Percentiles rank a stretch among this genome's conserved stretches.
Evolutionary conservation across 768 basidiomycete species (phyloP).

Genomic region (Cystobasidium tubakii): DNA sequence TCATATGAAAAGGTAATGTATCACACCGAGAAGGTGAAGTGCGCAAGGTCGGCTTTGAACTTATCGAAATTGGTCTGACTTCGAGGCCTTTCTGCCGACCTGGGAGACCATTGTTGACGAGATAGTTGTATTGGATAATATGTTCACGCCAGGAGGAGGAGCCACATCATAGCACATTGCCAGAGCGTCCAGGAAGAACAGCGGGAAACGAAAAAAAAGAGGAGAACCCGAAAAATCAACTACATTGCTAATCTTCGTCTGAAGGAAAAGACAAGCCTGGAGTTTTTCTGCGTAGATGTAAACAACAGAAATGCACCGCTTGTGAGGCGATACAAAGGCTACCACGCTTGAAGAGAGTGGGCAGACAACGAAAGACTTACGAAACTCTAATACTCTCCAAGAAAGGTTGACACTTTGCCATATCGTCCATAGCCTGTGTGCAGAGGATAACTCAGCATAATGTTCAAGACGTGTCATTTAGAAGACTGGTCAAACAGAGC

Average conservation of each 20-base stretch:
- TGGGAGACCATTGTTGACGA: not conserved
- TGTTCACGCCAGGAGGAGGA: no score
- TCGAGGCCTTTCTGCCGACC: not conserved
- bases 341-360: not conserved
- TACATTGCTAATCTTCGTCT: not conserved
- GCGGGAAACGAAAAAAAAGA: not conserved
- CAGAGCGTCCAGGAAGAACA: no score
- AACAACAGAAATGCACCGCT: not conserved
- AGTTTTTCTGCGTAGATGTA: not conserved
- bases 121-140: not conserved
- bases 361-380: no score
- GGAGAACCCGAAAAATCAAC: not conserved
- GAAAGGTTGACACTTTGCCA: conserved; percentile 29
- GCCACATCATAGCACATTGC: no score
- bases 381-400: conserved; percentile 33
- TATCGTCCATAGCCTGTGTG: conserved; percentile 29
- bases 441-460: not conserved
- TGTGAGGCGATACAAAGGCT: no score
- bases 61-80: conserved; percentile 9
- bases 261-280: not conserved
- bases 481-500: conserved; percentile 38
- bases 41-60: not conserved
- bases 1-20: no score
- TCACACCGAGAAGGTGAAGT: not conserved
- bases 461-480: no score